These are phyloP conservation scores for Narthecium ossifragum DNA, from an alignment of 106 monocot genomes.

Conservation along the genomic window DNA sequence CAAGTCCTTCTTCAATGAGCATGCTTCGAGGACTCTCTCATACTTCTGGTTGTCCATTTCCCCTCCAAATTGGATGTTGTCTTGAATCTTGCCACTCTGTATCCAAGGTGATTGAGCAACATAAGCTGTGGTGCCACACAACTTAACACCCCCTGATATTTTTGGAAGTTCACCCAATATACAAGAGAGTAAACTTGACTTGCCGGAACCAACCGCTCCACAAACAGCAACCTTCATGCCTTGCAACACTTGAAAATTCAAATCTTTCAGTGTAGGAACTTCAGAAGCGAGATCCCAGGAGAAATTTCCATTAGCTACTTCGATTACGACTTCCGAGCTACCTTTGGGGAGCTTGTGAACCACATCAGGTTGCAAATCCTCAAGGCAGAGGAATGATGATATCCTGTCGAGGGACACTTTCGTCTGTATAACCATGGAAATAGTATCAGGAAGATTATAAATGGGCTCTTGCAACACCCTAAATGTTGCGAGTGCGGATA, in stretches of 20 bases:
- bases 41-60: slow-evolving; percentile 74
- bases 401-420: slow-evolving; percentile 87
- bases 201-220: slow-evolving; percentile 86
- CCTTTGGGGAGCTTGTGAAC: slow-evolving; percentile 51
- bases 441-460: slow-evolving; percentile 62
- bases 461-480: slow-evolving; percentile 71
- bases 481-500: slow-evolving; percentile 88
- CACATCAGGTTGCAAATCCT: slow-evolving; percentile 49
- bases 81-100: slow-evolving; percentile 89
- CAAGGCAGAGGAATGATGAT: slow-evolving; percentile 54
- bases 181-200: slow-evolving; percentile 79
- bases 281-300: slow-evolving; percentile 67
- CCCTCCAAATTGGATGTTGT: slow-evolving; percentile 77
- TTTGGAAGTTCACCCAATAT: slow-evolving; percentile 83
- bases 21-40: slow-evolving; percentile 52
- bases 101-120: slow-evolving; percentile 94
- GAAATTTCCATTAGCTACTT: slow-evolving; percentile 54
- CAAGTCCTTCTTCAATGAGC: slow-evolving; percentile 83
- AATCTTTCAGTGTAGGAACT: slow-evolving; percentile 40
- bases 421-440: slow-evolving; percentile 69
- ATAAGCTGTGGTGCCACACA: slow-evolving; percentile 72
- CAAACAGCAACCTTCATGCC: slow-evolving; percentile 87
- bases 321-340: slow-evolving; percentile 43
- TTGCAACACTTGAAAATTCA: slow-evolving; percentile 51
- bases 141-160: slow-evolving; percentile 44